Evolutionary conservation across 2,329 filamentous ascomycete species (phyloP).

Genomic region (Claviceps purpurea): DNA sequence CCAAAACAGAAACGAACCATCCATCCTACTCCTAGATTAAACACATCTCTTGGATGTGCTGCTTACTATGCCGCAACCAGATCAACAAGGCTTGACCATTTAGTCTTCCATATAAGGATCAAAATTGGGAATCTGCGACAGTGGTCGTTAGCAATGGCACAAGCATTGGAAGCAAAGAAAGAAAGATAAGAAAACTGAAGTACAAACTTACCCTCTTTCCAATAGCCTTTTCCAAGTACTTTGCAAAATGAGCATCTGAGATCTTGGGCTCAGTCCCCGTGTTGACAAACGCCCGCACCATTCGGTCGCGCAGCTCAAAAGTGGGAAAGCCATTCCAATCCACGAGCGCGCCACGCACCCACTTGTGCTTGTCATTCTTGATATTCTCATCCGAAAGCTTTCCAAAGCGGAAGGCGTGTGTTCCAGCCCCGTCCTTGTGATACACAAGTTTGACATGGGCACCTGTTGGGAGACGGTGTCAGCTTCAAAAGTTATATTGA

Average conservation of each 20-base stretch:
- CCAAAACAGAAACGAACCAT: too few species aligned
- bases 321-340: constrained; percentile 6
- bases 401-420: constrained; percentile 20
- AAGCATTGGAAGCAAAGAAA: neutral
- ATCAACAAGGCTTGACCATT: too few species aligned
- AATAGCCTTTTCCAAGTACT: constrained; percentile 5
- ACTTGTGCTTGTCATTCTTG: constrained; percentile 18
- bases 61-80: too few species aligned
- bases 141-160: too few species aligned
- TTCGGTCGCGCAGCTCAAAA: constrained; percentile 4
- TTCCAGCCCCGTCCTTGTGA: constrained; percentile 20
- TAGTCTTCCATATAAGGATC: neutral
- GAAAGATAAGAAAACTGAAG: neutral
- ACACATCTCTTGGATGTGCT: too few species aligned
- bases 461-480: neutral
- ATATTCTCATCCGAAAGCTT: constrained; percentile 8
- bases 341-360: constrained; percentile 16
- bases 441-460: constrained; percentile 18
- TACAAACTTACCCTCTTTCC: constrained; percentile 1
- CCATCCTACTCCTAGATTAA: too few species aligned
- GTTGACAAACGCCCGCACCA: constrained; percentile 2
- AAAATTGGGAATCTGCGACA: neutral
- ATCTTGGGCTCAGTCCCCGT: constrained; percentile 6
- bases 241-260: constrained; percentile 4
- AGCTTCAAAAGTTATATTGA: neutral